Percentiles rank a stretch among this genome's conserved stretches.
phyloP scores from a whole-genome alignment of 345 rosid genomes.

The Eucalyptus lansdowneana region DNA sequence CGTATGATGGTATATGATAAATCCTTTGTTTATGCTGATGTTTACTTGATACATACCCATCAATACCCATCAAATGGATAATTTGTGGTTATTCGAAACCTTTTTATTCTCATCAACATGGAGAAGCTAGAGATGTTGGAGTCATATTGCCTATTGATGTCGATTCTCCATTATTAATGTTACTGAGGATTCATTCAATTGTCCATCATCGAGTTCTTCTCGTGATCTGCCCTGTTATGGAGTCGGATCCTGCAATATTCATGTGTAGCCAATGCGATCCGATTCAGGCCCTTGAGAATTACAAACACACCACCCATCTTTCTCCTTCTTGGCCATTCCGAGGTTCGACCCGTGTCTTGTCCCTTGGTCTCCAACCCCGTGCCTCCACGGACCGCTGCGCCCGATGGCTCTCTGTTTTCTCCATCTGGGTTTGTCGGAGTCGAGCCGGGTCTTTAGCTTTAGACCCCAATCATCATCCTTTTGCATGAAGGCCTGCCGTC shows the following conservation, averaged over 20 bases:
- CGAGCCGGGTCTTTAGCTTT: neutral
- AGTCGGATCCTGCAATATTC: neutral
- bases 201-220: neutral
- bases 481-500: neutral
- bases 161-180: neutral
- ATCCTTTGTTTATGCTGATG: no score
- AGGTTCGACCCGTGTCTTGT: neutral
- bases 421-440: neutral
- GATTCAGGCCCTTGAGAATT: neutral
- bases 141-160: no score
- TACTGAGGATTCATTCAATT: no score
- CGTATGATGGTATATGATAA: no score
- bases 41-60: no score
- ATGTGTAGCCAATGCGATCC: neutral
- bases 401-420: neutral
- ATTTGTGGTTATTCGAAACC: neutral
- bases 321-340: neutral
- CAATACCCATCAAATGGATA: neutral
- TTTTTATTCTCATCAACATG: neutral
- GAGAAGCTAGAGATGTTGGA: no score
- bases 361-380: neutral
- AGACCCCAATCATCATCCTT: neutral
- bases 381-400: neutral
- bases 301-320: rapidly evolving
- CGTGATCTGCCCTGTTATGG: neutral